These are phyloP conservation scores for Neckera pumila DNA, from an alignment of 225 moss, liverwort and hornwort genomes.

Conservation along the genomic window DNA sequence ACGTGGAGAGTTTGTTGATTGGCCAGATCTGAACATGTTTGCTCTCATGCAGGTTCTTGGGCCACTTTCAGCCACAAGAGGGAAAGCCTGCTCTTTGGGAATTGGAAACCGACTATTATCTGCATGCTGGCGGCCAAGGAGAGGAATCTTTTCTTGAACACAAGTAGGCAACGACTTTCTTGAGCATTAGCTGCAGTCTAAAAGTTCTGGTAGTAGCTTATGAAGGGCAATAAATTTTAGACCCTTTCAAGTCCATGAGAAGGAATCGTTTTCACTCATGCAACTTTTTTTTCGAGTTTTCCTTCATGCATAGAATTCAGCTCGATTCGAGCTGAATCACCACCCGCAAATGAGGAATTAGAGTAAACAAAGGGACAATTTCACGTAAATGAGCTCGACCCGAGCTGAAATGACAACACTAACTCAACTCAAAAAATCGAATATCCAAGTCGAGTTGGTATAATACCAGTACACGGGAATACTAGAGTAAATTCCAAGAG, in stretches of 20 bases:
- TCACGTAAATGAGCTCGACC: neutral
- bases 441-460: too few relatives aligned
- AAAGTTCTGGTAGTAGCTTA: neutral
- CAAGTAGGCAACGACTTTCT: slow-evolving; percentile 6
- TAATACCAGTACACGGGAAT: too few relatives aligned
- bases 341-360: neutral
- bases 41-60: slow-evolving; percentile 56
- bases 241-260: neutral
- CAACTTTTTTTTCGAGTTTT: neutral
- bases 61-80: slow-evolving; percentile 85
- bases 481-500: too few relatives aligned
- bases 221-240: neutral
- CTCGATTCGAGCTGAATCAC: neutral
- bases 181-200: neutral
- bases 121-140: slow-evolving; percentile 66
- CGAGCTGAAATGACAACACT: too few relatives aligned
- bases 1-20: neutral
- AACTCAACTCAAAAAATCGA: too few relatives aligned
- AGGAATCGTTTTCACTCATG: neutral
- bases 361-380: neutral
- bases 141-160: slow-evolving; percentile 45
- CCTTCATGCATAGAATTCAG: neutral
- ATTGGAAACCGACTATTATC: slow-evolving; percentile 88
- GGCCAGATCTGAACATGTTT: neutral
- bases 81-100: slow-evolving; percentile 96